These are phyloP conservation scores for Lasiosphaeria hispida DNA, from an alignment of 495 filamentous ascomycete genomes.

Conservation along the genomic window DNA sequence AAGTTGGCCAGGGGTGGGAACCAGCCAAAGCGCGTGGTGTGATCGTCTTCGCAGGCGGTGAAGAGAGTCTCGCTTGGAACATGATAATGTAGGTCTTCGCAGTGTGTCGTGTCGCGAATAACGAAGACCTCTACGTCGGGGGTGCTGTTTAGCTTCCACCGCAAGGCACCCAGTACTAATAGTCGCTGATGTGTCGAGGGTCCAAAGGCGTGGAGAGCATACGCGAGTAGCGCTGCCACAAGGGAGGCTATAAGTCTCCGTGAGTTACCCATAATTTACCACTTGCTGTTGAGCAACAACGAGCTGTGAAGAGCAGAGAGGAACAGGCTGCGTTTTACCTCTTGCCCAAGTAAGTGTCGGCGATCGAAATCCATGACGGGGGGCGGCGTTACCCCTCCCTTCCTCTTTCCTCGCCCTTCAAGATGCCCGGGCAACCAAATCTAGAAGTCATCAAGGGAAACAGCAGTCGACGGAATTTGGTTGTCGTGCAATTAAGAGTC, in stretches of 20 bases:
- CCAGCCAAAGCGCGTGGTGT: constrained; percentile 50
- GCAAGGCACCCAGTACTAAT: constrained; percentile 26
- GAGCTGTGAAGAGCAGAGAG: no score
- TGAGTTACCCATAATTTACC: constrained; percentile 2
- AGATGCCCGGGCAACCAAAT: no score
- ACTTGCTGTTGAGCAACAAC: no score
- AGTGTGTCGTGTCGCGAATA: constrained; percentile 54
- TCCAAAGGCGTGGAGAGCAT: constrained; percentile 15
- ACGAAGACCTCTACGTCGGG: constrained; percentile 19
- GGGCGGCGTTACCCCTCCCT: no score
- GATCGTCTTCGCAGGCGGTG: constrained; percentile 54
- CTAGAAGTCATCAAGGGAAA: no score
- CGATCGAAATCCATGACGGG: no score
- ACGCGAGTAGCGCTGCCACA: constrained; percentile 20
- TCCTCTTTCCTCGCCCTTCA: no score
- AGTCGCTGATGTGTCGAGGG: constrained; percentile 12
- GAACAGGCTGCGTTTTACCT: no score
- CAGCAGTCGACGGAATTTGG: no score
- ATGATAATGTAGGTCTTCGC: constrained; percentile 62
- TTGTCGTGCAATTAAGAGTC: no score
- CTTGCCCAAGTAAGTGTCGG: no score
- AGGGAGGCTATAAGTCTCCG: constrained; percentile 14
- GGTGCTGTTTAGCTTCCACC: constrained; percentile 17
- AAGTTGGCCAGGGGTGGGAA: constrained; percentile 52
- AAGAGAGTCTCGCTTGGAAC: constrained; percentile 49